Evolutionary conservation across 768 basidiomycete genomes (phyloP).

Genomic region (Podaxis sp.): DNA sequence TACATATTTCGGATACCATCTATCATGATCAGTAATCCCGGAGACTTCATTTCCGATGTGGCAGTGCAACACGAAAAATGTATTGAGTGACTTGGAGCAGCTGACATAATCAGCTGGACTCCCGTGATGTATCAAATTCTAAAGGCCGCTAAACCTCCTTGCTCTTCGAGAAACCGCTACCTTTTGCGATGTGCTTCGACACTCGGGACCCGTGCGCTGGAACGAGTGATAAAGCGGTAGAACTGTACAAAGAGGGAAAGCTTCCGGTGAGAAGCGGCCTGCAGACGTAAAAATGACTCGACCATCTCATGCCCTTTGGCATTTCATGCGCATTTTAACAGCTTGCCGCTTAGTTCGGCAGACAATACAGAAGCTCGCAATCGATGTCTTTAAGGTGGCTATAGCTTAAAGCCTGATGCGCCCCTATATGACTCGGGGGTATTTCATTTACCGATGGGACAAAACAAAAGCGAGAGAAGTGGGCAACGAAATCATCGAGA

Average conservation of each 20-base stretch:
- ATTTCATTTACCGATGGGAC: not conserved
- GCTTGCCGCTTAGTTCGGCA: not conserved
- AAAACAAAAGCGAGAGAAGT: not conserved
- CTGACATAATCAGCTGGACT: not conserved
- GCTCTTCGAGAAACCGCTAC: not conserved
- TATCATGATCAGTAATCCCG: conserved; percentile 5
- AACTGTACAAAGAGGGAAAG: not conserved
- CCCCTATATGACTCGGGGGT: not conserved
- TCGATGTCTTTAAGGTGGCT: not conserved
- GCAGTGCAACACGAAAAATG: not conserved
- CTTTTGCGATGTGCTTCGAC: not conserved
- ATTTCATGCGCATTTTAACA: not conserved
- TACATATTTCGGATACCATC: not conserved
- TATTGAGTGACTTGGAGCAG: not conserved
- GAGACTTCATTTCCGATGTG: not conserved
- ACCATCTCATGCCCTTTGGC: not conserved
- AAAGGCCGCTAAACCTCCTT: no score
- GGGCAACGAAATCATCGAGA: not conserved
- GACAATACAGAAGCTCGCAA: not conserved
- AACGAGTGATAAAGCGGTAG: not conserved
- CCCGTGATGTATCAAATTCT: not conserved
- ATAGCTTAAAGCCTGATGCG: not conserved
- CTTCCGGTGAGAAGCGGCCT: not conserved
- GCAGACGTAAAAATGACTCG: not conserved
- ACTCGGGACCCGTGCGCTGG: not conserved